Base-by-base conservation (phyloP, 257 asterid species). In the Gentiana macrophylla region DNA sequence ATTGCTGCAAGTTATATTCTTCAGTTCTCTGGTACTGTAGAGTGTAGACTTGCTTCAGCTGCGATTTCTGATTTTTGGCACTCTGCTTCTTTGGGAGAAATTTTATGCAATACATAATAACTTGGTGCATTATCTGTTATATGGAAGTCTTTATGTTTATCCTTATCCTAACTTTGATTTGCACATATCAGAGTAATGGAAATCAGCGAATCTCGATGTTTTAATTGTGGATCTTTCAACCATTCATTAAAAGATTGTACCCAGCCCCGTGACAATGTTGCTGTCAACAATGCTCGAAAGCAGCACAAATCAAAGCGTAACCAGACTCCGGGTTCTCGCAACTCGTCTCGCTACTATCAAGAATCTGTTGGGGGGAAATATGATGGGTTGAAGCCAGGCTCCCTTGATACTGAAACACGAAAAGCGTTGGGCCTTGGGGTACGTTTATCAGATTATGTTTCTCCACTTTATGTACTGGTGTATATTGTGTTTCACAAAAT, bases 151-250 rank as follows among this genome's bases (percentile, higher is more conserved):
- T 35, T 36, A 35, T 34, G 48, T 13, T 49, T 38, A 36, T 53
- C 45, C 57, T 32, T 56, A 36, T 12, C 35, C 66, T 68, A 64
- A 71, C 61, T 46, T 60, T 55, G 63, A 70, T 60, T 65, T 67
- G 58, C 70, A 37, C 60, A 51, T 38, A 53, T 82, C 89, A 88
- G 94, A 63, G 76, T 71, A 53, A 44, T 56, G 64, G 91, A 80
- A 56, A 62, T 61, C 43, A 67, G 72, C 60, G 86, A 77, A 53
- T 83, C 93, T 49, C 95, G 98, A 51, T 92, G 98, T 74, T 92
- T 92, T 73, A 92, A 92, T 69, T 92, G 98, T 79, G 82, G 86
- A 66, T 88, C 97, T 2, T 92, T 88, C 77, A 73, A 76, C 79
- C 98, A 92, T 73, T 74, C 94, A 12, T 63, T 92, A 70, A 92